Evolutionary conservation across 495 filamentous ascomycete species (phyloP).

Genomic region (Chaetomidium leptoderma): DNA sequence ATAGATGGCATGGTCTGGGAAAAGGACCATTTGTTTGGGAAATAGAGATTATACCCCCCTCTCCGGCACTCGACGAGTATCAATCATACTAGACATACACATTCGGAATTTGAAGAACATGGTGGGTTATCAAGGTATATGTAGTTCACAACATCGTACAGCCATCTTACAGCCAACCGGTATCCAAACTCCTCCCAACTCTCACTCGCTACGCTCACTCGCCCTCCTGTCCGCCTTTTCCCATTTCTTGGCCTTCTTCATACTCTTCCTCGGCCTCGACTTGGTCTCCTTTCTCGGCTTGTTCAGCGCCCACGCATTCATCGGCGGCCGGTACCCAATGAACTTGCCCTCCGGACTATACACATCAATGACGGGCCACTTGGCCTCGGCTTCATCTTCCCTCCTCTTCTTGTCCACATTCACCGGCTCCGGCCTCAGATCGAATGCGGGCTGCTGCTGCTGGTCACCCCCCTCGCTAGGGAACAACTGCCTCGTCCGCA

Average conservation of each 20-base stretch:
- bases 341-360: conserved; percentile 79
- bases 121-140: neutral
- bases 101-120: neutral
- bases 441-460: neutral
- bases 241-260: conserved; percentile 56
- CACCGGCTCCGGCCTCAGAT: conserved; percentile 19
- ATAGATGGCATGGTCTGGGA: neutral
- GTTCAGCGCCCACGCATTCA: conserved; percentile 64
- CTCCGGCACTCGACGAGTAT: neutral
- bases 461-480: neutral
- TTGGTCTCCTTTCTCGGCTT: conserved; percentile 29
- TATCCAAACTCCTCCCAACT: neutral
- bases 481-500: conserved; percentile 53
- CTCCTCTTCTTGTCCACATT: conserved; percentile 8
- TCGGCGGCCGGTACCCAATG: conserved; percentile 61
- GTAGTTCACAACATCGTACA: neutral
- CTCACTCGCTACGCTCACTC: neutral
- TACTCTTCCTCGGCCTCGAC: conserved; percentile 51
- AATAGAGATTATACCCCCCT: conserved; percentile 2
- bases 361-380: conserved; percentile 72
- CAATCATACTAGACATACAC: too few species aligned
- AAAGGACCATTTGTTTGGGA: neutral
- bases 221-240: conserved; percentile 36
- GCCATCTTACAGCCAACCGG: neutral
- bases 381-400: conserved; percentile 41